Percentiles rank a stretch among this genome's conserved stretches.
Conservation (phyloP, 805 yeast species). For the Saturnispora hagleri region DNA sequence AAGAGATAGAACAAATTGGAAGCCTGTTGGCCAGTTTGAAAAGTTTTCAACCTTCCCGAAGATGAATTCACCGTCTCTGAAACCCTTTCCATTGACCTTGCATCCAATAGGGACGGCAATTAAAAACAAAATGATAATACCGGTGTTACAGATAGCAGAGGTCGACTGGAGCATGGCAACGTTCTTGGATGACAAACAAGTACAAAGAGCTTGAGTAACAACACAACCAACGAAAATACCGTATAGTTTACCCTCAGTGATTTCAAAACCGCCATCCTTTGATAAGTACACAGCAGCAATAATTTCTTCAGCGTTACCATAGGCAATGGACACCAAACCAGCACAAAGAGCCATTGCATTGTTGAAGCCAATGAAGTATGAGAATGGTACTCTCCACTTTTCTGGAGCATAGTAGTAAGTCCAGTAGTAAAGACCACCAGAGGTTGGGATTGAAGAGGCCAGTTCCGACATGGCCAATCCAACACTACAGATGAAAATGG, state of each 20-base stretch:
- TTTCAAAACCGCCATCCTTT: conserved; percentile 31
- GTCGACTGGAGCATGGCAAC: conserved; percentile 41
- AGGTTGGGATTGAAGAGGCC: conserved; percentile 58
- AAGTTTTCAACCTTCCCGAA: conserved; percentile 46
- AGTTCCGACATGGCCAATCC: conserved; percentile 58
- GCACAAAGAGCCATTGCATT: conserved; percentile 60
- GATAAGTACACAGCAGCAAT: conserved; percentile 37
- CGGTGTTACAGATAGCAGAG: conserved; percentile 41
- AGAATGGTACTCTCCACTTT: conserved; percentile 40
- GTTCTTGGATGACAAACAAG: conserved; percentile 48
- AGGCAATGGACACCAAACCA: conserved; percentile 52
- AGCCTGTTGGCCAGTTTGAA: conserved; percentile 55
- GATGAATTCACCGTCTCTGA: conserved; percentile 44
- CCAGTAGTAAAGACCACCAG: conserved; percentile 64
- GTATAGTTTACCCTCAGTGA: conserved; percentile 41
- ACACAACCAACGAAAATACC: conserved; percentile 44
- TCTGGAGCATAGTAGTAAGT: conserved; percentile 54
- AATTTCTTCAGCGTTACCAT: conserved; percentile 47
- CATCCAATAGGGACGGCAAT: conserved; percentile 40
- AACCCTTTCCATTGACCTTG: conserved; percentile 40
- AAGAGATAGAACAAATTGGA: conserved; percentile 47
- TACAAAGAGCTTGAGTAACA: conserved; percentile 37
- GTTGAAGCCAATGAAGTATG: conserved; percentile 58
- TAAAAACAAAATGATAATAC: conserved; percentile 42
- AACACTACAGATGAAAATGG: conserved; percentile 46